Base-by-base conservation (phyloP, 495 filamentous ascomycete genomes). In the Choiromyces venosus region DNA sequence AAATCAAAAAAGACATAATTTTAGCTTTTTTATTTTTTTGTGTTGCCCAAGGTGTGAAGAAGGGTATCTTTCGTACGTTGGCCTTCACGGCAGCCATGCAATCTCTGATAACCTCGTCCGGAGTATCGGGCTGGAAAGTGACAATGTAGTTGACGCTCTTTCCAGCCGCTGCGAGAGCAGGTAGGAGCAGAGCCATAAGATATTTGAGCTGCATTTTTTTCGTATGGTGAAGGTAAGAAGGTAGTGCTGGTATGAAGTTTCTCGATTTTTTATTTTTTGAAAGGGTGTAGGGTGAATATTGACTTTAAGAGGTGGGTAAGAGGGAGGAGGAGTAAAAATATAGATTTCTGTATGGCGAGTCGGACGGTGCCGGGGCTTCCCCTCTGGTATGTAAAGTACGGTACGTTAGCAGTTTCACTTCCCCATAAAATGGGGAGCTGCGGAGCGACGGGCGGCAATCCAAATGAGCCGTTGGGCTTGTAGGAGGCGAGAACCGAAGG, bases 401-500 rank as follows among this genome's bases (percentile, higher is more conserved):
- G 18, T 40, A 19, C 9, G n/a, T 29, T n/a, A 29, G 52, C n/a
- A 25, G 6, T 25, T 56, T 56, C n/a, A 25, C 19, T 25, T 25
- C 42, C 42, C 42, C 42, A 46, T 52, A 3, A 25, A 25, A 52
- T 52, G 46, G n/a, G 25, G 21, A 52, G n/a, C n/a, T 52, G 46
- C 46, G 46, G 8, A 10, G 46, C 21, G 46, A 12, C 46, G n/a
- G 46, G 46, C 46, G 46, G n/a, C 46, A 52, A 52, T 25, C n/a
- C 46, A 52, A 52, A 52, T n/a, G 46, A 25, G 46, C 46, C 46
- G 66, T 64, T 40, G 18, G 37, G 44, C 44, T 77, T 56, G 37
- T 70, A 78, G 35, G 74, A 71, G 19, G 79, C 71, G 14, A 80
- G 37, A 29, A 80, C 37, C 4, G 78, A 80, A 71, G 79, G 78